Evolutionary conservation across 805 yeast genomes (phyloP).

Genomic region (Komagataella pseudopastoris): DNA sequence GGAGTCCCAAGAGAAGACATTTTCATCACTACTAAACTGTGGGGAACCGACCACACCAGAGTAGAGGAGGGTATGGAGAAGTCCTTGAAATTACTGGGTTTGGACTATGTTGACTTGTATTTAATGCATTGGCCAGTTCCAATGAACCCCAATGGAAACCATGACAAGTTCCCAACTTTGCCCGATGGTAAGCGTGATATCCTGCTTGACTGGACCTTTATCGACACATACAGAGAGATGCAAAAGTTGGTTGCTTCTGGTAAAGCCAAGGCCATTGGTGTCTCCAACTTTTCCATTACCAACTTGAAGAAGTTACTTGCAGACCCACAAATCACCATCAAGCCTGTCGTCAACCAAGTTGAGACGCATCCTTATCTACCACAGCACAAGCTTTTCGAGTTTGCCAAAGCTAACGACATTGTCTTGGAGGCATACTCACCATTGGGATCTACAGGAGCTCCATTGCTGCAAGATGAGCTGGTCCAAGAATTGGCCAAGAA

Average conservation of each 20-base stretch:
- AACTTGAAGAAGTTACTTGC: constrained; percentile 39
- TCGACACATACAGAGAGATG: constrained; percentile 54
- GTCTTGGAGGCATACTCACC: constrained; percentile 70
- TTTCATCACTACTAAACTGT: constrained; percentile 52
- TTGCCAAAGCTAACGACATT: constrained; percentile 37
- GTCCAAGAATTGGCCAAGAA: constrained; percentile 32
- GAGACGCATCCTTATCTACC: constrained; percentile 68
- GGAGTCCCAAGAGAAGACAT: constrained; percentile 33
- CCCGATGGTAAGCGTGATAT: constrained; percentile 20
- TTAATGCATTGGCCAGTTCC: constrained; percentile 58
- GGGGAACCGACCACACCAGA: constrained; percentile 26
- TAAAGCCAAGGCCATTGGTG: constrained; percentile 58
- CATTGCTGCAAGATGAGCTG: constrained; percentile 30
- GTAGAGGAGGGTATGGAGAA: constrained; percentile 33
- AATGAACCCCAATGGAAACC: constrained; percentile 16
- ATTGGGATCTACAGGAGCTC: constrained; percentile 48
- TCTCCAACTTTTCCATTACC: constrained; percentile 55
- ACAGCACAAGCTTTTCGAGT: constrained; percentile 45
- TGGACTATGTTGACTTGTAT: constrained; percentile 54
- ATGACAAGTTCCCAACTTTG: constrained; percentile 17
- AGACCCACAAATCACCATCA: constrained; percentile 30
- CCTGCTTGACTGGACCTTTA: constrained; percentile 21
- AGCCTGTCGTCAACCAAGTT: constrained; percentile 65
- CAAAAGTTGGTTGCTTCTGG: constrained; percentile 43
- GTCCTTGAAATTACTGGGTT: constrained; percentile 34